These are phyloP conservation scores for Salix brachista DNA, from an alignment of 345 rosid species.

Conservation along the genomic window DNA sequence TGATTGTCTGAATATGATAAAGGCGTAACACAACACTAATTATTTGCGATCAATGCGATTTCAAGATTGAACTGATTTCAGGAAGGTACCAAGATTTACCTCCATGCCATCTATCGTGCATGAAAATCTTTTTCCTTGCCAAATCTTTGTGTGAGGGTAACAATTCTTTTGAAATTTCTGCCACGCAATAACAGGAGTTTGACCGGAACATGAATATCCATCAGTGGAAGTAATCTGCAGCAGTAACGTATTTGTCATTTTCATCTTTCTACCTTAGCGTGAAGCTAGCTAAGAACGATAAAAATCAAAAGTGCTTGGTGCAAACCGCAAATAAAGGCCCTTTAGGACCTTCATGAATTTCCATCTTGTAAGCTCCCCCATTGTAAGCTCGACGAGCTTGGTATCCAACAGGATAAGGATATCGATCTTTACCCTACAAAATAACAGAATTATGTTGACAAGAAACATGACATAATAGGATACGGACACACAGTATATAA, in stretches of 20 bases:
- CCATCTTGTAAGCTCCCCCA: conserved; percentile 55
- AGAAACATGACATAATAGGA: neutral
- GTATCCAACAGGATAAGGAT: conserved; percentile 90
- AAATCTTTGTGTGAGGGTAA: conserved; percentile 44
- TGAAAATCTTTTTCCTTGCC: conserved; percentile 76
- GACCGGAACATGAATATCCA: conserved; percentile 62
- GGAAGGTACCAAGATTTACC: conserved; percentile 37
- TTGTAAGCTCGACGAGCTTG: conserved; percentile 59
- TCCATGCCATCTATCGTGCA: conserved; percentile 71
- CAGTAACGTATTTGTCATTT: neutral
- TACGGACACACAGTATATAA: neutral
- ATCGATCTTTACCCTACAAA: conserved; percentile 79
- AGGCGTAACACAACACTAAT: neutral
- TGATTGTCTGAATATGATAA: neutral
- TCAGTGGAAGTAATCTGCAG: conserved; percentile 57
- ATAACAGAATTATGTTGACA: neutral
- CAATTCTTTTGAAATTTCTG: conserved; percentile 71
- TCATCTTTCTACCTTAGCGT: neutral
- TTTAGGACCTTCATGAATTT: conserved; percentile 69
- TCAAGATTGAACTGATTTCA: neutral
- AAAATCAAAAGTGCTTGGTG: conserved; percentile 17
- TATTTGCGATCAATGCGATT: neutral
- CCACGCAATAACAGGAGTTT: conserved; percentile 83
- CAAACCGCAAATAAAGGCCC: conserved; percentile 81
- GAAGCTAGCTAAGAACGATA: conserved; percentile 3